Evolutionary conservation across 345 rosid genomes (phyloP).

Genomic region (Acer yangbiense): DNA sequence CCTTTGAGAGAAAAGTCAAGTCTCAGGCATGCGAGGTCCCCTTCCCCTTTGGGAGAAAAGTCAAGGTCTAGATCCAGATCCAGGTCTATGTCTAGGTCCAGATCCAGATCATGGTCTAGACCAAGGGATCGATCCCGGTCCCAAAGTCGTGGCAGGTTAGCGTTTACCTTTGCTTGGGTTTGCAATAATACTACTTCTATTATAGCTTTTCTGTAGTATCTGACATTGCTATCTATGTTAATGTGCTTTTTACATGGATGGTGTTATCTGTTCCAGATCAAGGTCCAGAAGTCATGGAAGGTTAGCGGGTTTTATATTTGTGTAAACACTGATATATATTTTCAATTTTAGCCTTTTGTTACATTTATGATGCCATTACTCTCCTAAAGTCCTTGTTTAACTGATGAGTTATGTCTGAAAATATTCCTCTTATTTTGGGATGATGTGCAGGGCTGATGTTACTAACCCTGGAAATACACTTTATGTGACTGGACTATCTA

Average conservation of each 20-base stretch:
- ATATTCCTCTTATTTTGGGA: background rate
- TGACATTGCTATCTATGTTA: background rate
- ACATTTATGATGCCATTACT: background rate
- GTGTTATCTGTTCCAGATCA: constrained; percentile 44
- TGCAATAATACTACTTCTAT: constrained; percentile 12
- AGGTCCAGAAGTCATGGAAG: constrained; percentile 88
- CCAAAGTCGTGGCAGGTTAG: constrained; percentile 85
- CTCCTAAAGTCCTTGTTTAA: background rate
- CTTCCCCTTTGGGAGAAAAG: constrained; percentile 67
- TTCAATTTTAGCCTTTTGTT: background rate
- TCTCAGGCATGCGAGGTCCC: constrained; percentile 63
- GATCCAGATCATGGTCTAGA: constrained; percentile 58
- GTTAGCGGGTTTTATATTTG: constrained; percentile 36
- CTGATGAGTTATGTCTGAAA: constrained; percentile 7
- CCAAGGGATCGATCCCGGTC: constrained; percentile 72
- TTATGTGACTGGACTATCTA: constrained; percentile 93
- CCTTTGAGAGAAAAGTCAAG: constrained; percentile 58
- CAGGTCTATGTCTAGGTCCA: constrained; percentile 44
- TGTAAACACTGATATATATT: background rate
- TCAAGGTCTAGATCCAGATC: constrained; percentile 46
- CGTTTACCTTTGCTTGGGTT: constrained; percentile 8
- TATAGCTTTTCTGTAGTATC: background rate
- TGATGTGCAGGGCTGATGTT: constrained; percentile 44
- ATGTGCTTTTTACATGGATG: constrained; percentile 28
- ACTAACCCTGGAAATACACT: constrained; percentile 81